Conservation (phyloP, 768 basidiomycete genomes). For the Tylopilus balloui region DNA sequence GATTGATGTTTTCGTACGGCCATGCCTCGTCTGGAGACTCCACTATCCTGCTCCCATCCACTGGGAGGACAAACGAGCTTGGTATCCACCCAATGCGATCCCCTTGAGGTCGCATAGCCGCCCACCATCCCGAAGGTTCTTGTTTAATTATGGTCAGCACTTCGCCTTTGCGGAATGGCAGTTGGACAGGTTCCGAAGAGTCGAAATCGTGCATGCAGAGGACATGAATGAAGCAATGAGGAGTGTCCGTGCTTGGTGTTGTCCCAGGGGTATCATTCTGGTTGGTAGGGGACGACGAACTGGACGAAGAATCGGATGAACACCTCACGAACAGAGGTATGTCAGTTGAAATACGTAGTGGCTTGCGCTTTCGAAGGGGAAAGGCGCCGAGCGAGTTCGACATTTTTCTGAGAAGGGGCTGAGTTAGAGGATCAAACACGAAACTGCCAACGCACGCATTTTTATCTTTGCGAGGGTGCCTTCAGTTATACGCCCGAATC, state of each 20-base stretch:
- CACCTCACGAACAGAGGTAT: constrained; percentile 34
- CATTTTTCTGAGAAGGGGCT: constrained; percentile 9
- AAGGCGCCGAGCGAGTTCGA: not conserved
- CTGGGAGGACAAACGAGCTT: constrained; percentile 56
- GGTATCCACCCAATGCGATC: constrained; percentile 72
- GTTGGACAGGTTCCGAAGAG: constrained; percentile 55
- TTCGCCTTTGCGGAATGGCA: constrained; percentile 62
- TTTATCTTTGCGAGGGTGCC: constrained; percentile 10
- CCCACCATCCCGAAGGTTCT: constrained; percentile 80
- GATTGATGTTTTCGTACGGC: constrained; percentile 14
- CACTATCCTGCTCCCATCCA: constrained; percentile 32
- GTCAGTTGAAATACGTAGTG: constrained; percentile 32
- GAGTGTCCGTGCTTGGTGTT: constrained; percentile 30
- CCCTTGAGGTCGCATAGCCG: constrained; percentile 55
- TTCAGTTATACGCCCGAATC: not conserved
- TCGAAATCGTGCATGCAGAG: constrained; percentile 67
- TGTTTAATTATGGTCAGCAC: constrained; percentile 63
- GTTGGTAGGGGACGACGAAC: constrained; percentile 15
- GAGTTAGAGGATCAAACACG: not conserved
- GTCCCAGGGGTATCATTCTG: constrained; percentile 16
- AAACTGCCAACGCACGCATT: not conserved
- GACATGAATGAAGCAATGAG: constrained; percentile 37
- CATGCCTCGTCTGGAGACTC: constrained; percentile 48
- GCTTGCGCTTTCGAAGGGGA: constrained; percentile 11
- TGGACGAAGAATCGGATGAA: constrained; percentile 31